These are phyloP conservation scores for Claviceps purpurea DNA, from an alignment of 2,329 filamentous ascomycete genomes.

Conservation along the genomic window DNA sequence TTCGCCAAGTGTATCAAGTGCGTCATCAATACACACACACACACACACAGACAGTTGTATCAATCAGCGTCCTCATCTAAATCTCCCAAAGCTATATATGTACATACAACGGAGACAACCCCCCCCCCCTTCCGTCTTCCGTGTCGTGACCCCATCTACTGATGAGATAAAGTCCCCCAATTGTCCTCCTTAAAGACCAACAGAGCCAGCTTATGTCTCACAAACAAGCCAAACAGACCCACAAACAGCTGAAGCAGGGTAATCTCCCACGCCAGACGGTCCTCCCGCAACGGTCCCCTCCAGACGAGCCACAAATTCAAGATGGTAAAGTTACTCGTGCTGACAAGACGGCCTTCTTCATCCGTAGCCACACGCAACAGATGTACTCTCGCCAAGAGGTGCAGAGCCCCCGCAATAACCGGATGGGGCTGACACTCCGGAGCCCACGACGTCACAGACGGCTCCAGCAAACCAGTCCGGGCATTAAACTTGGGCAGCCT, in stretches of 20 bases:
- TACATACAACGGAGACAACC: too few species aligned
- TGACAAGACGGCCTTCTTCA: conserved; percentile 54
- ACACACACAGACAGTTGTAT: too few species aligned
- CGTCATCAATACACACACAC: too few species aligned
- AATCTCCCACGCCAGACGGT: conserved; percentile 67
- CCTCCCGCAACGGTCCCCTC: conserved; percentile 83
- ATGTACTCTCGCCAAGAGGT: conserved; percentile 52
- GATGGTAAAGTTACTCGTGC: conserved; percentile 83
- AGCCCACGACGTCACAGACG: conserved; percentile 66
- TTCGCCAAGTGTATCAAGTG: too few species aligned
- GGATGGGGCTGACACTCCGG: conserved; percentile 53
- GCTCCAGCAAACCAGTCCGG: conserved; percentile 71
- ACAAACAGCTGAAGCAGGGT: conserved; percentile 62
- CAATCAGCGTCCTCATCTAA: too few species aligned
- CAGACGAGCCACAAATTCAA: conserved; percentile 94
- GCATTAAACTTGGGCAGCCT: conserved; percentile 81
- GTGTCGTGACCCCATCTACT: too few species aligned
- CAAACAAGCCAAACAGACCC: conserved; percentile 72
- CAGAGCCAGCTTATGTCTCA: conserved; percentile 73
- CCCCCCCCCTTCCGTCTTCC: too few species aligned
- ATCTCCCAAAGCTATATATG: too few species aligned
- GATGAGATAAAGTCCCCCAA: conserved; percentile 26
- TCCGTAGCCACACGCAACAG: conserved; percentile 58
- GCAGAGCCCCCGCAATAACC: conserved; percentile 49
- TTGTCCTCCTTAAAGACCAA: conserved; percentile 90